Conservation (phyloP, 1,284 basidiomycete genomes). For the Ceraceosorus bombacis region DNA sequence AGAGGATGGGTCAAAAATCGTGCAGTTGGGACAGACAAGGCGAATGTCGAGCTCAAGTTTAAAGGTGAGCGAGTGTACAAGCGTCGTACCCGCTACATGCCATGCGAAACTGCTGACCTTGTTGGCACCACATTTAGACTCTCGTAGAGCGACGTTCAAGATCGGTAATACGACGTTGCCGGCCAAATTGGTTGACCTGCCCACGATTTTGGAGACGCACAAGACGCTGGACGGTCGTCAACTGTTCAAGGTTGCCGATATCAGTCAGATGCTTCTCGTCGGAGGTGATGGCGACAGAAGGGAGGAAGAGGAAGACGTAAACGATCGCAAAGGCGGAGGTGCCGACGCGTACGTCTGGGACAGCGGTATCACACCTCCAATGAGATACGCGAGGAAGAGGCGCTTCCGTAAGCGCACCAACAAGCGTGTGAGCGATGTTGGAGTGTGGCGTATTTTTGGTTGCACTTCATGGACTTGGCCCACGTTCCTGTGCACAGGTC, state of each 20-base stretch:
- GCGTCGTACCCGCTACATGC: background rate
- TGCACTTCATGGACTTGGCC: background rate
- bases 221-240: conserved; percentile 87
- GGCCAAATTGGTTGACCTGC: conserved; percentile 91
- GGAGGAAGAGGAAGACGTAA: conserved; percentile 52
- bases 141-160: conserved; percentile 82
- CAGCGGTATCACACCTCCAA: conserved; percentile 88
- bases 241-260: conserved; percentile 97
- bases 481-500: conserved; percentile 54
- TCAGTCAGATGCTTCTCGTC: conserved; percentile 59
- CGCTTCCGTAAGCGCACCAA: conserved; percentile 85
- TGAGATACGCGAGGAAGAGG: conserved; percentile 83
- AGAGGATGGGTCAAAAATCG: conserved; percentile 61
- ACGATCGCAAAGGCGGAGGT: background rate
- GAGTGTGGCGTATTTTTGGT: no score
- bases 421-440: conserved; percentile 51
- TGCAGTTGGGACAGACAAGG: conserved; percentile 59
- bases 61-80: conserved; percentile 59
- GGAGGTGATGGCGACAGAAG: conserved; percentile 27
- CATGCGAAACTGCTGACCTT: background rate
- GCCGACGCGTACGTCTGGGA: conserved; percentile 91
- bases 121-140: conserved; percentile 58
- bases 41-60: conserved; percentile 94
- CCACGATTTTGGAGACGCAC: conserved; percentile 87
- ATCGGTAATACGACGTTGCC: conserved; percentile 72